Evolutionary conservation across 495 filamentous ascomycete species (phyloP).

Genomic region (Elasticomyces elasticus): DNA sequence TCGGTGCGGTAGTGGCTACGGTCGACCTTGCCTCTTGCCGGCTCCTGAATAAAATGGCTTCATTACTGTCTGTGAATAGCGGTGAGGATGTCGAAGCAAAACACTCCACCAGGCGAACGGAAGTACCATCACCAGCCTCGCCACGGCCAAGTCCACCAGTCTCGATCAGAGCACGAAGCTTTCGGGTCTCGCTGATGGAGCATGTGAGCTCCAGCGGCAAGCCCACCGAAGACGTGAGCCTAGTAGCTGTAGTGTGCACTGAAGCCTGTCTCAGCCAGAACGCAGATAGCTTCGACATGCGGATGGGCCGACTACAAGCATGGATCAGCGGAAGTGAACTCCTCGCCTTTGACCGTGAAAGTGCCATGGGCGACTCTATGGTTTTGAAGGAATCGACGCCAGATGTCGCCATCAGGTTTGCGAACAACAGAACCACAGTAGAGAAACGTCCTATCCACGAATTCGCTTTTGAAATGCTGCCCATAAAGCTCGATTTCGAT

Average conservation of each 20-base stretch:
- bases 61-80: background rate
- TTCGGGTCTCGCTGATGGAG: conserved; percentile 3
- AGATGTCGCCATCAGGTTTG: conserved; percentile 9
- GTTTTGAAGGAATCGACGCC: conserved; percentile 8
- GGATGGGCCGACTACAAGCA: background rate
- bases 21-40: conserved; percentile 5
- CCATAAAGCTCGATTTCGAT: conserved; percentile 67
- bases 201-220: background rate
- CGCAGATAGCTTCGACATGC: background rate
- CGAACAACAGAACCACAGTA: background rate
- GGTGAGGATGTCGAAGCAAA: background rate
- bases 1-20: background rate
- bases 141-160: background rate
- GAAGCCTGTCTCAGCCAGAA: conserved; percentile 25
- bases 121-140: background rate
- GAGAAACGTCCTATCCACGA: conserved; percentile 13
- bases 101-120: background rate
- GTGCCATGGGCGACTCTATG: conserved; percentile 62
- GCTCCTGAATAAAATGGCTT: background rate
- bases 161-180: background rate
- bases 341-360: conserved; percentile 57
- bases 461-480: conserved; percentile 69
- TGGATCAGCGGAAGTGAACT: conserved; percentile 28
- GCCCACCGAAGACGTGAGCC: background rate
- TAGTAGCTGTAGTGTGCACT: conserved; percentile 60